Evolutionary conservation across 2,329 filamentous ascomycete genomes (phyloP).

Genomic region (Aspergillus nomiae): DNA sequence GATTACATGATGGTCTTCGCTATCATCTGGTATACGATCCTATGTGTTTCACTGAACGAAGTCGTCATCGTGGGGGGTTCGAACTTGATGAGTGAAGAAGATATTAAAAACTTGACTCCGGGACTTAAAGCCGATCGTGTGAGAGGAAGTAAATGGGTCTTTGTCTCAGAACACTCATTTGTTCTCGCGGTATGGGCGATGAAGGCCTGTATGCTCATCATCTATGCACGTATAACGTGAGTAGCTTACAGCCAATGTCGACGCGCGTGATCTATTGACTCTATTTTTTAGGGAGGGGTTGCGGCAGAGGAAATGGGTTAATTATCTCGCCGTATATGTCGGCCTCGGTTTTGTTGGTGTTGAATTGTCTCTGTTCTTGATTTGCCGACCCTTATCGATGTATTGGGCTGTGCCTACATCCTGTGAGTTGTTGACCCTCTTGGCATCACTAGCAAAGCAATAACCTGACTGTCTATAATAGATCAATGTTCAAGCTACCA

Average conservation of each 20-base stretch:
- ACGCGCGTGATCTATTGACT: constrained; percentile 1
- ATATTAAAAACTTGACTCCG: constrained; percentile 50
- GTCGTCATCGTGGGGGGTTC: constrained; percentile 58
- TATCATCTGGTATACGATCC: constrained; percentile 57
- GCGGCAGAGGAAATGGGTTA: constrained; percentile 38
- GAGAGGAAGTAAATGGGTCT: constrained; percentile 63
- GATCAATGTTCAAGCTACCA: constrained; percentile 48
- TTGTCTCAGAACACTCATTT: constrained; percentile 65
- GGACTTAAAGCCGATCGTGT: constrained; percentile 45
- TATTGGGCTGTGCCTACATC: constrained; percentile 55
- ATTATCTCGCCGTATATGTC: constrained; percentile 46
- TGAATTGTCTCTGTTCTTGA: constrained; percentile 54
- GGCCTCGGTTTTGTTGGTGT: constrained; percentile 50
- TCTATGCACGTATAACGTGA: constrained; percentile 55
- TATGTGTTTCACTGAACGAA: constrained; percentile 58
- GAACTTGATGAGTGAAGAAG: constrained; percentile 59
- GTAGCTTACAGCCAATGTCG: constrained; percentile 3
- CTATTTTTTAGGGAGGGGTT: constrained; percentile 30
- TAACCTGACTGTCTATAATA: constrained; percentile 15
- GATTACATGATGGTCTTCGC: constrained; percentile 60
- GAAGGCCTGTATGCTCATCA: constrained; percentile 57
- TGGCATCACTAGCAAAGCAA: neutral
- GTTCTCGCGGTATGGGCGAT: constrained; percentile 56
- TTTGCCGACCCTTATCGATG: constrained; percentile 52
- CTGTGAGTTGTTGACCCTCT: constrained; percentile 22